phyloP scores from a whole-genome alignment of 1,284 basidiomycete species.

The Sporisorium graminicola region DNA sequence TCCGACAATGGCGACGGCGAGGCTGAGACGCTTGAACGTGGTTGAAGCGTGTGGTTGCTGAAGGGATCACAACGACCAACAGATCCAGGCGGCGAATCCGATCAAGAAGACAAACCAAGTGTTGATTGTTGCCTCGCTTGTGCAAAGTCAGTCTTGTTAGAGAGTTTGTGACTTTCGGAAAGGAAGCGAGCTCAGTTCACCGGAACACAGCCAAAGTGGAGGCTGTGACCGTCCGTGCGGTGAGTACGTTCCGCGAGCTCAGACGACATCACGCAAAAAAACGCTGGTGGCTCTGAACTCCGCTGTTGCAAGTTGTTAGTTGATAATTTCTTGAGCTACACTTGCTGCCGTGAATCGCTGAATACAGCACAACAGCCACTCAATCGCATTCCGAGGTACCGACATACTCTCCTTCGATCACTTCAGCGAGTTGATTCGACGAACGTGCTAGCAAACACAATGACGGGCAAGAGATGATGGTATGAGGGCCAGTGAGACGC shows the following conservation, averaged over 20 bases:
- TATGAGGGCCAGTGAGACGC: too few relatives aligned
- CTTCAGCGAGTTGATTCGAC: not conserved
- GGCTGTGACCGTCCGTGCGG: conserved; percentile 5
- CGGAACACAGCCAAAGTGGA: conserved; percentile 5
- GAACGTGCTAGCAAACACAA: not conserved
- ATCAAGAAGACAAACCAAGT: not conserved
- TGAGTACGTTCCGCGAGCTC: not conserved
- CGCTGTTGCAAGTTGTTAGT: too few relatives aligned
- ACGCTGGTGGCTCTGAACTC: not conserved
- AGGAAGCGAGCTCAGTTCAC: not conserved
- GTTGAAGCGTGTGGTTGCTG: not conserved
- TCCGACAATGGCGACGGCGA: not conserved
- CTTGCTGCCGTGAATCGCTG: not conserved
- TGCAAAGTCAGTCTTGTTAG: not conserved
- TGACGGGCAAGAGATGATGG: not conserved
- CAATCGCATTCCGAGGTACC: not conserved
- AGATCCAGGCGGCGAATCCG: too few relatives aligned
- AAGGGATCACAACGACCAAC: not conserved
- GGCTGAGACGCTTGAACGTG: not conserved
- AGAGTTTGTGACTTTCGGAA: not conserved
- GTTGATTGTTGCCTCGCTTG: not conserved
- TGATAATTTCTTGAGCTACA: not conserved
- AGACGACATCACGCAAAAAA: conserved; percentile 18
- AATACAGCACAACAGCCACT: not conserved
- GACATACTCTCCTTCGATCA: not conserved